phyloP scores from a whole-genome alignment of 2,329 filamentous ascomycete species.

The Bipolaris gigantea region DNA sequence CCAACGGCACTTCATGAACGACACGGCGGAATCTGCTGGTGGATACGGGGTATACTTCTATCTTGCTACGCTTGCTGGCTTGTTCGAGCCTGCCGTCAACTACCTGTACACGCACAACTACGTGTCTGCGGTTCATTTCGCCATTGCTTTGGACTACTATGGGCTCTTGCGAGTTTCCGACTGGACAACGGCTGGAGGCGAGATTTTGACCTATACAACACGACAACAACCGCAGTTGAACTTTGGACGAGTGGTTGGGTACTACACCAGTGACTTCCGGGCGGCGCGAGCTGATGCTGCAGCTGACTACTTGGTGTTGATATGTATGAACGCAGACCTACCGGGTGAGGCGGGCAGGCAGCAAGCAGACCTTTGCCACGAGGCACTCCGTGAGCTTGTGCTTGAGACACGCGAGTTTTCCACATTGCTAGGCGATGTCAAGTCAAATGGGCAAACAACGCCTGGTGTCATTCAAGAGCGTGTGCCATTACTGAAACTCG shows the following conservation, averaged over 20 bases:
- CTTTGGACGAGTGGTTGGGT: conserved; percentile 89
- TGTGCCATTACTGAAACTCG: conserved; percentile 76
- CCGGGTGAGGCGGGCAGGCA: conserved; percentile 72
- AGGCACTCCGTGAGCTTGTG: conserved; percentile 89
- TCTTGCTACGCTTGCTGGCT: conserved; percentile 83
- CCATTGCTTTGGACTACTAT: conserved; percentile 74
- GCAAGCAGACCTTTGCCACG: conserved; percentile 83
- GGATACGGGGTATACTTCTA: conserved; percentile 92
- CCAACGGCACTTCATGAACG: conserved; percentile 84
- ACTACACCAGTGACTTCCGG: conserved; percentile 95
- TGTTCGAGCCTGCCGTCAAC: conserved; percentile 91
- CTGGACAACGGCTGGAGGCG: conserved; percentile 64
- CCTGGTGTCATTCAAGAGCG: conserved; percentile 86
- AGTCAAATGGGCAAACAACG: conserved; percentile 80
- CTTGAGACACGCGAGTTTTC: conserved; percentile 97
- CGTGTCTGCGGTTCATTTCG: conserved; percentile 92
- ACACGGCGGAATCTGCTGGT: conserved; percentile 73
- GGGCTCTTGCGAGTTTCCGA: conserved; percentile 77
- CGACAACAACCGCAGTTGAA: conserved; percentile 80
- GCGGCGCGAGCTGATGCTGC: conserved; percentile 86
- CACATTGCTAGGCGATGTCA: conserved; percentile 87
- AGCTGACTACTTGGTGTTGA: conserved; percentile 87
- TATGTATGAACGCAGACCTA: conserved; percentile 88
- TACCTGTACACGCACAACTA: conserved; percentile 93
- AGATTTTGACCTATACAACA: conserved; percentile 70